phyloP scores from a whole-genome alignment of 2,329 filamentous ascomycete species.

The Aotearoamyces nothofagi region DNA sequence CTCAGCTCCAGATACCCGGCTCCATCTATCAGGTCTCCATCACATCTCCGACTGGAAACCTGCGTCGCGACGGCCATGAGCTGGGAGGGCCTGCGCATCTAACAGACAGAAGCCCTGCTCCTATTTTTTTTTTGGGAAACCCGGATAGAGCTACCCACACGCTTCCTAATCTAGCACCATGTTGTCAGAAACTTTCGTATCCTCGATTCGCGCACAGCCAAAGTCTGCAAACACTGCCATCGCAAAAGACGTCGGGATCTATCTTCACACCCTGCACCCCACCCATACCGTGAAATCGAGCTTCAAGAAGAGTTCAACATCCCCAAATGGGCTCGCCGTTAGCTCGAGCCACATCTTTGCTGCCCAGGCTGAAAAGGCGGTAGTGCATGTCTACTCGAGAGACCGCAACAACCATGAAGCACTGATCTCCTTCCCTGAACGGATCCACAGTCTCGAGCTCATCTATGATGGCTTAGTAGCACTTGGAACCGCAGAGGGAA shows the following conservation, averaged over 20 bases:
- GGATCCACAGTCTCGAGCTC: slow-evolving; percentile 64
- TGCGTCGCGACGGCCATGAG: too few relatives aligned
- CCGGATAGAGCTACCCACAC: too few relatives aligned
- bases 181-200: slow-evolving; percentile 45
- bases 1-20: too few relatives aligned
- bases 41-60: too few relatives aligned
- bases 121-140: too few relatives aligned
- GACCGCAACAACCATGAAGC: slow-evolving; percentile 78
- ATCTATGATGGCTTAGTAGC: slow-evolving; percentile 55
- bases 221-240: slow-evolving; percentile 46
- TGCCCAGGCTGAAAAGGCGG: slow-evolving; percentile 80
- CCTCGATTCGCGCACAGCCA: slow-evolving; percentile 39
- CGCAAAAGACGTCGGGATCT: slow-evolving; percentile 73
- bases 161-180: too few relatives aligned
- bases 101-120: too few relatives aligned
- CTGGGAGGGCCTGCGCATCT: too few relatives aligned
- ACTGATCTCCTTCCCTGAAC: slow-evolving; percentile 74
- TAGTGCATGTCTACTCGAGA: slow-evolving; percentile 83
- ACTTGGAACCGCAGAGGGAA: slow-evolving; percentile 71
- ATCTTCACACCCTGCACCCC: slow-evolving; percentile 70
- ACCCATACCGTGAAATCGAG: slow-evolving; percentile 56
- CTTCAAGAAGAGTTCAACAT: slow-evolving; percentile 87
- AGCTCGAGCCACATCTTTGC: slow-evolving; percentile 77
- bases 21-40: too few relatives aligned
- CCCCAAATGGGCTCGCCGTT: slow-evolving; percentile 63